These are phyloP conservation scores for Dothideomycetes sp. DNA, from an alignment of 2,329 filamentous ascomycete species.

Conservation along the genomic window DNA sequence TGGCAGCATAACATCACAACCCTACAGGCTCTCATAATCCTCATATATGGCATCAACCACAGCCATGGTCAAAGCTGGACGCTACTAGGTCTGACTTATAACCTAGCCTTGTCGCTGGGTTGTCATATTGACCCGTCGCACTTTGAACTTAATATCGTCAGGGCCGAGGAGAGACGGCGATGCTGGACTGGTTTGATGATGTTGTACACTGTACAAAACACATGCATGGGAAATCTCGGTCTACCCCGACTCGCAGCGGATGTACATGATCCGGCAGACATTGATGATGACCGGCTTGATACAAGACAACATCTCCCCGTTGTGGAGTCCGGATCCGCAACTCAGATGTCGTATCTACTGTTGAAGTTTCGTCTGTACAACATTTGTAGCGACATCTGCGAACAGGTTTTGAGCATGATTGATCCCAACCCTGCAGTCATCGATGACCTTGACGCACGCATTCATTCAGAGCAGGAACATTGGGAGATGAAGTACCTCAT, in stretches of 20 bases:
- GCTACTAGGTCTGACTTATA: conserved; percentile 27
- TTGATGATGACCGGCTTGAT: conserved; percentile 20
- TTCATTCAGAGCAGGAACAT: conserved; percentile 17
- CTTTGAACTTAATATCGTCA: conserved; percentile 23
- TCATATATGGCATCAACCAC: conserved; percentile 28
- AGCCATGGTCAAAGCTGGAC: conserved; percentile 27
- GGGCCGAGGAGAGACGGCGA: conserved; percentile 28
- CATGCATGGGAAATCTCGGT: conserved; percentile 24
- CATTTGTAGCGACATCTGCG: conserved; percentile 25
- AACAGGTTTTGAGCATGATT: conserved; percentile 21
- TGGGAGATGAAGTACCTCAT: neutral
- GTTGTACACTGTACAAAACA: conserved; percentile 28
- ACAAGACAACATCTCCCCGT: neutral
- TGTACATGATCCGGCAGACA: conserved; percentile 23
- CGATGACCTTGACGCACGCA: conserved; percentile 20
- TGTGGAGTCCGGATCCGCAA: conserved; percentile 16
- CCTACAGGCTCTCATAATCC: conserved; percentile 27
- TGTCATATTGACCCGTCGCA: conserved; percentile 30
- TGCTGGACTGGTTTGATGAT: conserved; percentile 30
- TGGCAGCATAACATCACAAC: conserved; percentile 28
- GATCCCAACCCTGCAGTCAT: conserved; percentile 14
- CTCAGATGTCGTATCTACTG: conserved; percentile 31
- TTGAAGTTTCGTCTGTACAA: conserved; percentile 26
- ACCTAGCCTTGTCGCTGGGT: conserved; percentile 30
- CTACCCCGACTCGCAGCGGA: conserved; percentile 18